These are phyloP conservation scores for Kwoniella sp. DNA, from an alignment of 768 basidiomycete species.

Conservation along the genomic window DNA sequence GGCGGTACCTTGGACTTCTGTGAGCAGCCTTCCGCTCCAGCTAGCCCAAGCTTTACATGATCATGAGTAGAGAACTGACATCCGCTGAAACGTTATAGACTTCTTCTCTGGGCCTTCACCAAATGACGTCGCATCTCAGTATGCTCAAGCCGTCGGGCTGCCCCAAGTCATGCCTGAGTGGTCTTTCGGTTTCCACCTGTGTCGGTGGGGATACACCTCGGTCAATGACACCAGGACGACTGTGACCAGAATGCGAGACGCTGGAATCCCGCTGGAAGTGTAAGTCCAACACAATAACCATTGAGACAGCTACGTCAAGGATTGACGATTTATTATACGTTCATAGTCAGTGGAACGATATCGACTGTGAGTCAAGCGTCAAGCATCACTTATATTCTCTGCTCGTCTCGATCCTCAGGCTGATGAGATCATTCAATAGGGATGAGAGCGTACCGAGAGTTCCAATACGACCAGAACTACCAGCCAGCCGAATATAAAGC, in stretches of 20 bases:
- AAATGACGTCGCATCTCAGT: constrained; percentile 68
- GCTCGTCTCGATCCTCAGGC: background rate
- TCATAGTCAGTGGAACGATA: constrained; percentile 41
- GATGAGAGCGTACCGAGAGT: constrained; percentile 48
- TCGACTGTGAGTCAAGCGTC: constrained; percentile 40
- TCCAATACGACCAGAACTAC: constrained; percentile 46
- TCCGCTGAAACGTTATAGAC: constrained; percentile 42
- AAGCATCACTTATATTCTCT: background rate
- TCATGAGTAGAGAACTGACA: too few species aligned
- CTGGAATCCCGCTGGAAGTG: constrained; percentile 76
- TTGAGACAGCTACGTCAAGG: background rate
- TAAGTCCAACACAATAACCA: constrained; percentile 7
- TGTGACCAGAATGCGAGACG: constrained; percentile 66
- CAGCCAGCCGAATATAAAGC: constrained; percentile 39
- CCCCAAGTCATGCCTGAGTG: constrained; percentile 74
- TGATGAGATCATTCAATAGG: constrained; percentile 4
- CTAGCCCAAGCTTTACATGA: background rate
- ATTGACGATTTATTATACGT: background rate
- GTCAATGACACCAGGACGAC: constrained; percentile 65
- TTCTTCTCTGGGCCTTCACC: constrained; percentile 65
- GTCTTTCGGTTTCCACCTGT: constrained; percentile 77
- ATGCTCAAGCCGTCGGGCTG: constrained; percentile 67
- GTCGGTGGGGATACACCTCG: constrained; percentile 64
- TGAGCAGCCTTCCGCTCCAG: constrained; percentile 6
- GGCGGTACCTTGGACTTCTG: constrained; percentile 76